phyloP scores from a whole-genome alignment of 1,284 basidiomycete genomes.

The Anthracocystis setariae region DNA sequence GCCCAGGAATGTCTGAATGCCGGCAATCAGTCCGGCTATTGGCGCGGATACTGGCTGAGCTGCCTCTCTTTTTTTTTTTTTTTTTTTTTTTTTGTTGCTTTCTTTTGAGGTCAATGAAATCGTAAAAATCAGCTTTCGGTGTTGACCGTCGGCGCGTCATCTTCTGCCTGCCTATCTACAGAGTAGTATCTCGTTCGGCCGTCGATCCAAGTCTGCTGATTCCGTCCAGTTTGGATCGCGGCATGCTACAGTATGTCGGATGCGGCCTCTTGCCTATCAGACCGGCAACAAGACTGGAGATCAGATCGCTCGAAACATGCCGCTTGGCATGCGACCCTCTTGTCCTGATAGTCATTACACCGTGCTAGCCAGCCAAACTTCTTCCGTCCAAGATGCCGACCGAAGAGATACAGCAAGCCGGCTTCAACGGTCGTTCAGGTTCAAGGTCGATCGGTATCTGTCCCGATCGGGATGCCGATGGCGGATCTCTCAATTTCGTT shows the following conservation, averaged over 20 bases:
- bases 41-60: slow-evolving; percentile 3
- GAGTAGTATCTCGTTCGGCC: too few relatives aligned
- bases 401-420: not conserved
- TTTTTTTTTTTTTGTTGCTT: not conserved
- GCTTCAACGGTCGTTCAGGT: not conserved
- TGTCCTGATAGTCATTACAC: too few relatives aligned
- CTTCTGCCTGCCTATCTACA: not conserved
- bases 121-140: too few relatives aligned
- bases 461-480: too few relatives aligned
- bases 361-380: too few relatives aligned
- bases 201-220: too few relatives aligned
- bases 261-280: slow-evolving; percentile 31
- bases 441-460: slow-evolving; percentile 1
- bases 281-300: slow-evolving; percentile 37
- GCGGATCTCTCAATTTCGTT: too few relatives aligned
- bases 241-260: too few relatives aligned
- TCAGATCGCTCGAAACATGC: not conserved
- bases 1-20: not conserved
- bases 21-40: slow-evolving; percentile 39
- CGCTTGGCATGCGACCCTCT: too few relatives aligned
- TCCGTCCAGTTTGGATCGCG: too few relatives aligned
- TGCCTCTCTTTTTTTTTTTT: slow-evolving; percentile 1
- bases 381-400: slow-evolving; percentile 19
- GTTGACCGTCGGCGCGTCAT: slow-evolving; percentile 15
- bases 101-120: too few relatives aligned